Evolutionary conservation across 2,329 filamentous ascomycete genomes (phyloP).

Genomic region (Verticillium nubilum): DNA sequence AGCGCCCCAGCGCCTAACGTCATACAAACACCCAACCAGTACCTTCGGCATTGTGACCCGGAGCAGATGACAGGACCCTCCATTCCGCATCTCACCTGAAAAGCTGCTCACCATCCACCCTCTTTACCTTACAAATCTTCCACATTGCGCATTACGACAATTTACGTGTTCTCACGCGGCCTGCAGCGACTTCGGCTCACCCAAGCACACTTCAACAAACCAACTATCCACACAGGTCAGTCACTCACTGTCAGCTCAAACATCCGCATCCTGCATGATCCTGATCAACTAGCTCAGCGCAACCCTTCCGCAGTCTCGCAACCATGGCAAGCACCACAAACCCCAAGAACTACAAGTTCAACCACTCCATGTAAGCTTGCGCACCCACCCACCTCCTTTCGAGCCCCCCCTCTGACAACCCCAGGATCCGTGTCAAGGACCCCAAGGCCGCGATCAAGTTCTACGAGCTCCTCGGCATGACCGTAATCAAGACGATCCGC

Average conservation of each 20-base stretch:
- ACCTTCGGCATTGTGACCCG: not conserved
- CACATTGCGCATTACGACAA: not conserved
- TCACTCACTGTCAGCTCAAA: not conserved
- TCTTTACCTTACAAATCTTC: not conserved
- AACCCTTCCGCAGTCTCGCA: conserved; percentile 21
- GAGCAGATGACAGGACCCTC: not conserved
- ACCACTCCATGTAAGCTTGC: conserved; percentile 71
- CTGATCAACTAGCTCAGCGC: not conserved
- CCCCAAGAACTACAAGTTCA: conserved; percentile 71
- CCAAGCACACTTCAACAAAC: conserved; percentile 4
- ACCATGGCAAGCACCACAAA: conserved; percentile 68
- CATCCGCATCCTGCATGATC: not conserved
- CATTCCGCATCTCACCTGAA: not conserved
- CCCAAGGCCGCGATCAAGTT: conserved; percentile 85
- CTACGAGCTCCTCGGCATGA: conserved; percentile 90
- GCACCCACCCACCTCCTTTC: not conserved
- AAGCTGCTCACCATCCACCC: not conserved
- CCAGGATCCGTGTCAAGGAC: conserved; percentile 89
- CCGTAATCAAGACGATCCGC: conserved; percentile 70
- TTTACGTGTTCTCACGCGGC: conserved; percentile 8
- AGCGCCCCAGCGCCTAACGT: not conserved
- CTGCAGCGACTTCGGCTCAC: conserved; percentile 9
- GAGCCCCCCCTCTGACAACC: conserved; percentile 10
- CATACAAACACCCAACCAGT: not conserved
- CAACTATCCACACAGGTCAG: not conserved